Evolutionary conservation across 345 rosid species (phyloP).

Genomic region (Lumnitzera racemosa): DNA sequence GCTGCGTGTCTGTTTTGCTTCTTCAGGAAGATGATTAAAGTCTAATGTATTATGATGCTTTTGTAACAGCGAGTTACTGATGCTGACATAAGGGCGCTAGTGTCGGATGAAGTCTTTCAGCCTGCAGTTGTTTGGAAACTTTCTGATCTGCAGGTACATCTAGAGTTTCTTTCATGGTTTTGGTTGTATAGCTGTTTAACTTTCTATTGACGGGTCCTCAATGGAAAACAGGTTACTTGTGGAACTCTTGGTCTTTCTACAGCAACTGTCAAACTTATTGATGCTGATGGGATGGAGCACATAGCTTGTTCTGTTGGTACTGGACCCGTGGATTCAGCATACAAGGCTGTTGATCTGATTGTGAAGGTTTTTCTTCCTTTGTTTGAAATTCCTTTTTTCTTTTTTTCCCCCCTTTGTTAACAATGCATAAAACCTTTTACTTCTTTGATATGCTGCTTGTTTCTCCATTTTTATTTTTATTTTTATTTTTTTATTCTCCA

Average conservation of each 20-base stretch:
- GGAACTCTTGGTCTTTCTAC: constrained; percentile 92
- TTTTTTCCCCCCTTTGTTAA: not conserved
- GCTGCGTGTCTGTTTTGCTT: too few species aligned
- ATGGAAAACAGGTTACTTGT: constrained; percentile 56
- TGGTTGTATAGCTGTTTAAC: not conserved
- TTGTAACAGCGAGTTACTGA: constrained; percentile 66
- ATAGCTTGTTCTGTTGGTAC: constrained; percentile 79
- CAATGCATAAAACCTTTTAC: too few species aligned
- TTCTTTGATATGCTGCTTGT: not conserved
- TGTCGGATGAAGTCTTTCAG: constrained; percentile 97
- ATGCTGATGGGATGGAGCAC: constrained; percentile 58
- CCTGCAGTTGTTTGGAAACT: constrained; percentile 83
- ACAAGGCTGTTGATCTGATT: constrained; percentile 85
- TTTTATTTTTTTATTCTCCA: not conserved
- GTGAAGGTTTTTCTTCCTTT: constrained; percentile 44
- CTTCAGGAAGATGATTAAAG: not conserved
- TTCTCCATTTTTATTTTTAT: not conserved
- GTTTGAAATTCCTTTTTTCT: not conserved
- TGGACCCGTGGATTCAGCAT: constrained; percentile 98
- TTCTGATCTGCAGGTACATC: constrained; percentile 67
- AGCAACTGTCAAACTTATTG: constrained; percentile 79
- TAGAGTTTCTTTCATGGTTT: not conserved
- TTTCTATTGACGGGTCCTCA: not conserved
- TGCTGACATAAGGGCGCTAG: constrained; percentile 82
- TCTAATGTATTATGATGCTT: not conserved